These are phyloP conservation scores for Nepenthes gracilis DNA, from an alignment of 148 eudicot species.

Conservation along the genomic window DNA sequence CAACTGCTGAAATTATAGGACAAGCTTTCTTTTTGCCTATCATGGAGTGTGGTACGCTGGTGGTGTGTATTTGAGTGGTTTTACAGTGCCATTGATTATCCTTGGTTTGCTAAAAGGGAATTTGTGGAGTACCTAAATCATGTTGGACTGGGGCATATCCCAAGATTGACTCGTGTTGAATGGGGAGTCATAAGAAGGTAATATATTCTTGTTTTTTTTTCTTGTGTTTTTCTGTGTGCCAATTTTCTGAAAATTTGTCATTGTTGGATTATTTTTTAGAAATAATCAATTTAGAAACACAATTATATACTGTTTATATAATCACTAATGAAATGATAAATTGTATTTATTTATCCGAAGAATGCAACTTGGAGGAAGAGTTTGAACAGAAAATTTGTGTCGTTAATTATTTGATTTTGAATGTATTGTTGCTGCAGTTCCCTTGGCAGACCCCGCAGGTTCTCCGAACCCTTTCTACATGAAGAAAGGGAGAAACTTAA, in stretches of 20 bases:
- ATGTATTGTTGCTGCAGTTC: slow-evolving; percentile 41
- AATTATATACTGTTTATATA: too few species aligned
- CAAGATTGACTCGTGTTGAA: slow-evolving; percentile 38
- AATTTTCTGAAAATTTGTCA: background rate
- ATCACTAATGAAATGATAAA: too few species aligned
- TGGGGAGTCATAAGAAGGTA: slow-evolving; percentile 42
- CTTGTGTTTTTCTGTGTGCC: background rate
- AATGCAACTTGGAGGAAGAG: too few species aligned
- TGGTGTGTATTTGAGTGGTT: slow-evolving; percentile 46
- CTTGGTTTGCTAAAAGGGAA: slow-evolving; percentile 35
- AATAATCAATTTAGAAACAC: too few species aligned
- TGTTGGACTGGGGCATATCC: slow-evolving; percentile 34
- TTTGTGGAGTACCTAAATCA: slow-evolving; percentile 34
- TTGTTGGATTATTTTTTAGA: too few species aligned
- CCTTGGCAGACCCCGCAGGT: slow-evolving; percentile 88
- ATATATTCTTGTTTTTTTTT: background rate
- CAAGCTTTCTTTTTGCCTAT: slow-evolving; percentile 17
- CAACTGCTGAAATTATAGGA: slow-evolving; percentile 13
- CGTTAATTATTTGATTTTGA: background rate
- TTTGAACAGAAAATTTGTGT: background rate
- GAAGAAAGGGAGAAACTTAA: slow-evolving; percentile 84
- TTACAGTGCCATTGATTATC: slow-evolving; percentile 42
- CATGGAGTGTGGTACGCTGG: slow-evolving; percentile 20
- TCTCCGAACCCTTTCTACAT: slow-evolving; percentile 65
- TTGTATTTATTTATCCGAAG: too few species aligned